Conservation (phyloP, 352 stramenopile genomes). For the Globisporangium carolinianum region DNA sequence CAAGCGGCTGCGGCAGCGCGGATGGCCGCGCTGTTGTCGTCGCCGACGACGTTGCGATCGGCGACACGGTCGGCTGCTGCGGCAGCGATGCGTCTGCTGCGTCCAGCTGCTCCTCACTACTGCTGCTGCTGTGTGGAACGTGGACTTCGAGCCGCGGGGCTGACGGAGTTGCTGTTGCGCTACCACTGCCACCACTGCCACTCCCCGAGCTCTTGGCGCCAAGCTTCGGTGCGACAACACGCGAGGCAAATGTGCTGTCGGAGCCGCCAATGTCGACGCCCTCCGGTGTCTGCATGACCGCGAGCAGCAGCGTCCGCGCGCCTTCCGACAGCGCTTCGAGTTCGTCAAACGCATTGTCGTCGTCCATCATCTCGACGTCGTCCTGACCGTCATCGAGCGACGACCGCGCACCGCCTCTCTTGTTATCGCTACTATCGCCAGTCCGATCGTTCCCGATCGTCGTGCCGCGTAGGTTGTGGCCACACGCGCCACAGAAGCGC, state of each 20-base stretch:
- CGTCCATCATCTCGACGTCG: slow-evolving; percentile 54
- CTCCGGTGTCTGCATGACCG: slow-evolving; percentile 85
- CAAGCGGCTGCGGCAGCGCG: slow-evolving; percentile 1
- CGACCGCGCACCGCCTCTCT: slow-evolving; percentile 12
- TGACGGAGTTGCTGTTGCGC: neutral
- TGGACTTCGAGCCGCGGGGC: slow-evolving; percentile 6
- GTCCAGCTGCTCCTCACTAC: slow-evolving; percentile 12
- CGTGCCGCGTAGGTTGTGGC: slow-evolving; percentile 80
- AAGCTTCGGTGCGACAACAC: slow-evolving; percentile 4
- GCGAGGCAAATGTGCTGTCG: slow-evolving; percentile 36
- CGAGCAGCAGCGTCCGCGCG: slow-evolving; percentile 73
- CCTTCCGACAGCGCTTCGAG: slow-evolving; percentile 83
- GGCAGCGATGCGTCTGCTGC: neutral
- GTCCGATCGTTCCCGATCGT: slow-evolving; percentile 44
- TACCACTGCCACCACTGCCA: neutral
- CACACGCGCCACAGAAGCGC: slow-evolving; percentile 83
- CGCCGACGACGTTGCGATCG: slow-evolving; percentile 9
- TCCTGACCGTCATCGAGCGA: slow-evolving; percentile 34
- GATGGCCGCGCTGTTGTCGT: neutral
- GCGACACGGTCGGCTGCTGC: slow-evolving; percentile 6
- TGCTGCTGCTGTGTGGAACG: slow-evolving; percentile 8
- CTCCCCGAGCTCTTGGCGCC: neutral
- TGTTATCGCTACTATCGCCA: slow-evolving; percentile 14
- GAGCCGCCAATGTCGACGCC: slow-evolving; percentile 70
- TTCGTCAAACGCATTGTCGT: slow-evolving; percentile 84